Evolutionary conservation across 2,329 filamentous ascomycete species (phyloP).

Genomic region (Dactylellina parvicollis): DNA sequence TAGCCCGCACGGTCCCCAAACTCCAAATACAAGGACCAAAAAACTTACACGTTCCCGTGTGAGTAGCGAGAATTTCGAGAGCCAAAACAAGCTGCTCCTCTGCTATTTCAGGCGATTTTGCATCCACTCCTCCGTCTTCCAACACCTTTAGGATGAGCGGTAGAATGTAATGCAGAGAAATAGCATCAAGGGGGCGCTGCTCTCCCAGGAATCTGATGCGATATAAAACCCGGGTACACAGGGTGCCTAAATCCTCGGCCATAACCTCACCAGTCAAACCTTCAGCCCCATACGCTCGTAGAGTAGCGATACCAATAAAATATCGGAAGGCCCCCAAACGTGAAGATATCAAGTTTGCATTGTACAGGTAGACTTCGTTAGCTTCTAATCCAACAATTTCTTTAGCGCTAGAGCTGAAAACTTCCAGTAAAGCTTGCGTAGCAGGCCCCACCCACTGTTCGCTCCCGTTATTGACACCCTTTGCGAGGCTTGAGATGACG

Average conservation of each 20-base stretch:
- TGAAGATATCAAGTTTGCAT: slow-evolving; percentile 76
- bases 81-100: slow-evolving; percentile 91
- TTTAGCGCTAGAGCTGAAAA: slow-evolving; percentile 81
- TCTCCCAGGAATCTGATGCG: slow-evolving; percentile 88
- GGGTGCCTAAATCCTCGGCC: slow-evolving; percentile 61
- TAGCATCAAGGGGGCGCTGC: slow-evolving; percentile 89
- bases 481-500: slow-evolving; percentile 82
- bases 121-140: slow-evolving; percentile 78
- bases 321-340: slow-evolving; percentile 79
- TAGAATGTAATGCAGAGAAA: slow-evolving; percentile 86
- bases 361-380: slow-evolving; percentile 79
- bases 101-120: slow-evolving; percentile 75
- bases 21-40: not conserved
- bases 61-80: slow-evolving; percentile 86
- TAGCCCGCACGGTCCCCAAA: not conserved
- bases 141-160: slow-evolving; percentile 83
- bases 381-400: slow-evolving; percentile 83
- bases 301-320: slow-evolving; percentile 86
- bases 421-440: slow-evolving; percentile 75
- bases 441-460: slow-evolving; percentile 87
- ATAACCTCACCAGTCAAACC: slow-evolving; percentile 65
- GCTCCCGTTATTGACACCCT: slow-evolving; percentile 87
- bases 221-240: slow-evolving; percentile 89
- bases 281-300: slow-evolving; percentile 79
- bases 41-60: slow-evolving; percentile 76